Percentiles rank a stretch among this genome's conserved stretches.
Evolutionary conservation across 768 basidiomycete species (phyloP).

Genomic region (Pulveroboletus sp.): DNA sequence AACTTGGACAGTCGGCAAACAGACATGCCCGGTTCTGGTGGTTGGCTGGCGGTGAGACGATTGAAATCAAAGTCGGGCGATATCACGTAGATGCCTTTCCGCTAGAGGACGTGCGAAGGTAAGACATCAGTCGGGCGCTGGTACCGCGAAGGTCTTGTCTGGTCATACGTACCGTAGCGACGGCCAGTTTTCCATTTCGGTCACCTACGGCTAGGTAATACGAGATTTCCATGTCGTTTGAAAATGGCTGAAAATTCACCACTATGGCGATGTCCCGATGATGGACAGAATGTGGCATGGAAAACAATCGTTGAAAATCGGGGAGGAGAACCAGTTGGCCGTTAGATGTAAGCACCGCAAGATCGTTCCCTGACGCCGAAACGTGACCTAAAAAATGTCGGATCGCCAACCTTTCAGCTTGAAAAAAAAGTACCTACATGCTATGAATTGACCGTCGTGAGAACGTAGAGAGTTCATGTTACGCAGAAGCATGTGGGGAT

Average conservation of each 20-base stretch:
- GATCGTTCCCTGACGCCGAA: slow-evolving; percentile 43
- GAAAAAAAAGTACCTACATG: slow-evolving; percentile 19
- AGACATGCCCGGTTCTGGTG: slow-evolving; percentile 31
- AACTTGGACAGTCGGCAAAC: slow-evolving; percentile 18
- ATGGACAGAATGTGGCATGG: slow-evolving; percentile 31
- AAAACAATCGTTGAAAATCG: slow-evolving; percentile 25
- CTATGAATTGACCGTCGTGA: slow-evolving; percentile 19
- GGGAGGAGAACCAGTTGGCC: slow-evolving; percentile 28
- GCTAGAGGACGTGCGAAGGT: background rate
- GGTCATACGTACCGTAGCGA: slow-evolving; percentile 40
- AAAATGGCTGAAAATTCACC: slow-evolving; percentile 23
- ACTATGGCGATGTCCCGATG: slow-evolving; percentile 35
- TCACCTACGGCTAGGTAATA: slow-evolving; percentile 47
- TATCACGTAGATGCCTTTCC: slow-evolving; percentile 25
- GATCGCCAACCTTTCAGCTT: background rate
- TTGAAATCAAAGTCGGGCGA: slow-evolving; percentile 24
- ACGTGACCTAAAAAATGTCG: slow-evolving; percentile 34
- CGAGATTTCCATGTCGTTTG: slow-evolving; percentile 25
- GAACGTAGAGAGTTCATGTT: slow-evolving; percentile 2
- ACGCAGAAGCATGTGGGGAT: slow-evolving; percentile 21
- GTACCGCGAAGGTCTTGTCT: background rate
- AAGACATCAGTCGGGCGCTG: background rate
- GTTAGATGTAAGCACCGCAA: slow-evolving; percentile 28
- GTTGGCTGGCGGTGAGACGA: slow-evolving; percentile 23
- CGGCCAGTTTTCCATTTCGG: slow-evolving; percentile 38